Percentiles rank a stretch among this genome's conserved stretches.
phyloP scores from a whole-genome alignment of 176 grass and related monocot species.

The Oryza meyeriana region DNA sequence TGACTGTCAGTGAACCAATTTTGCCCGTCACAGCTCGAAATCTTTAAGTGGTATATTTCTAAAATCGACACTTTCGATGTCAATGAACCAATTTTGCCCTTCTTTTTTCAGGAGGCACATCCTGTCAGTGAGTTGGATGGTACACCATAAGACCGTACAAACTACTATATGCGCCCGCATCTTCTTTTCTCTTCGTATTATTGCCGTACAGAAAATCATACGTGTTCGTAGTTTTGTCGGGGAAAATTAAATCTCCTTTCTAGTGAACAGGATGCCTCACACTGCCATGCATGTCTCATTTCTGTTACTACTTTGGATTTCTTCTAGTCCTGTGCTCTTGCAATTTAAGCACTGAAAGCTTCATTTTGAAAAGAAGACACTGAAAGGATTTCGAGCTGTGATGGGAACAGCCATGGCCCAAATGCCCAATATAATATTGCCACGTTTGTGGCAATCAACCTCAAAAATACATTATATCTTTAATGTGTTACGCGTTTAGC shows the following conservation, averaged over 20 bases:
- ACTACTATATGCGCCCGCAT: neutral
- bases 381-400: neutral
- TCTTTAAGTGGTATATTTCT: too few relatives aligned
- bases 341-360: neutral
- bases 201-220: neutral
- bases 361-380: neutral
- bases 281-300: neutral
- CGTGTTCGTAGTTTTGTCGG: neutral
- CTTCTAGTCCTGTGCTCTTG: neutral
- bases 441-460: neutral
- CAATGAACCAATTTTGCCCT: too few relatives aligned
- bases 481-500: too few relatives aligned
- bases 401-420: neutral
- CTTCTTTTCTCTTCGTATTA: neutral
- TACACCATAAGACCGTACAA: too few relatives aligned
- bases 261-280: neutral
- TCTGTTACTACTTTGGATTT: neutral
- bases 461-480: neutral
- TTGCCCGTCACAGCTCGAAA: too few relatives aligned
- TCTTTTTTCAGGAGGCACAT: neutral
- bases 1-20: too few relatives aligned
- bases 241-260: neutral
- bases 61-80: too few relatives aligned
- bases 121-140: neutral
- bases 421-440: neutral